Percentiles rank a stretch among this genome's conserved stretches.
Evolutionary conservation across 805 yeast genomes (phyloP).

Genomic region (Yarrowia yakushimensis): DNA sequence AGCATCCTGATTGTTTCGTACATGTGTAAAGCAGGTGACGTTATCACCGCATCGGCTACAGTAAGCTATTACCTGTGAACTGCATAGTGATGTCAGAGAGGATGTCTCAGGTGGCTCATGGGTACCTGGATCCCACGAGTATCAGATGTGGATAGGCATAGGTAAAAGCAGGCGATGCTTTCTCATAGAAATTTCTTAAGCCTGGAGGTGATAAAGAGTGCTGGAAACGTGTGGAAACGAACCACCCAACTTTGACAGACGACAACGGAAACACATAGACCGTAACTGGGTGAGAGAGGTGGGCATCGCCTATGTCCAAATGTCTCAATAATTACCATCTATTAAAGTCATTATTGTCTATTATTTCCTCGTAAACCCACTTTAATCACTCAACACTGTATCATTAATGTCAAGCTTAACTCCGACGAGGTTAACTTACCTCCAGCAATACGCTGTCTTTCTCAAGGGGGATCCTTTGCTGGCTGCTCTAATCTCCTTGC

Average conservation of each 20-base stretch:
- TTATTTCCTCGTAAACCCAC: background rate
- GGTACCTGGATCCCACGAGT: background rate
- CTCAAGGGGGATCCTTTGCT: background rate
- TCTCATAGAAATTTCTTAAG: background rate
- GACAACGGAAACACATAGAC: background rate
- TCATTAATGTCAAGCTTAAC: background rate
- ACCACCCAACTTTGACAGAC: background rate
- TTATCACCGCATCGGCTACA: background rate
- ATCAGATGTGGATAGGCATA: background rate
- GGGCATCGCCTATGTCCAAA: background rate
- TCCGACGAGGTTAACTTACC: slow-evolving; percentile 2
- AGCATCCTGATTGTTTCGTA: background rate
- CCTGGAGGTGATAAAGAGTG: background rate
- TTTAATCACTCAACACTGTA: slow-evolving; percentile 2
- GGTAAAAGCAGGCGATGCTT: background rate
- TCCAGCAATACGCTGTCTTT: background rate
- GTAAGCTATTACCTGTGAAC: background rate
- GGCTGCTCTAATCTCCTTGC: background rate
- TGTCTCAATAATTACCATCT: background rate
- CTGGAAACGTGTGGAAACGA: background rate
- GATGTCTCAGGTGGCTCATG: background rate
- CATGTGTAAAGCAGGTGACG: background rate
- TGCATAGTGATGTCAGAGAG: background rate
- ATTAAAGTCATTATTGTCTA: background rate
- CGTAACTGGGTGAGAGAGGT: too few relatives aligned